Base-by-base conservation (phyloP, 2,329 filamentous ascomycete genomes). In the Balansia obtecta region DNA sequence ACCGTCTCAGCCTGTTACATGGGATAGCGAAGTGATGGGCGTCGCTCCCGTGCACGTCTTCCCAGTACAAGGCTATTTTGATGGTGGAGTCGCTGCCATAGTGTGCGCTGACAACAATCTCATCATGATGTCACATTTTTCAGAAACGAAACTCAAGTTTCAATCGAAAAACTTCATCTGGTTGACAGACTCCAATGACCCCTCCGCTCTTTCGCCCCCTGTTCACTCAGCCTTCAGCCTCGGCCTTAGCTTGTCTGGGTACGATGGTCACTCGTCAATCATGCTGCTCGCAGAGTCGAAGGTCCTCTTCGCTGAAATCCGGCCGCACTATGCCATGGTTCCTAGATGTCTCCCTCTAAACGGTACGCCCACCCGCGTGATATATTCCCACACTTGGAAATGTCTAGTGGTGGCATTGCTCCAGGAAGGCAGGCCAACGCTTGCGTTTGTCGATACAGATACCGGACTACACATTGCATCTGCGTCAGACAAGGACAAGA, bases 381-480 rank as follows among this genome's bases (percentile, higher is more conserved):
- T 83, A 4, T 81, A 78, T 57, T 82, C 77, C 1, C 67, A 71
- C 37, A 63, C 64, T 8, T 69, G 80, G 45, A 68, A 74, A 39
- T 77, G 70, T 54, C 68, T 78, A 30, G 62, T 83, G 39, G 75
- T 79, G n/a, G 76, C 72, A 0, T 67, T 77, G 16, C 64, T 67
- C 10, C 58, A 66, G 10, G 63, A 69, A 4, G 63, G 70, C 4
- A 64, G 64, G 30, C 68, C 77, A 9, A 75, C 72, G 1, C 60
- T 84, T 27, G 65, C 71, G 22, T 82, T 84, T 50, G 61, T 84
- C 32, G 76, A 82, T 51, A 70, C 74, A 0, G 70, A 74, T 8
- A 77, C 74, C 0, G 80, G 80, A 1, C 58, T 63, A 5, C 68
- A 76, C 50, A 58, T 83, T 1, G 78, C 77, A 0, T 56, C 60